These are phyloP conservation scores for Brassica juncea DNA, from an alignment of 345 rosid species.

Conservation along the genomic window DNA sequence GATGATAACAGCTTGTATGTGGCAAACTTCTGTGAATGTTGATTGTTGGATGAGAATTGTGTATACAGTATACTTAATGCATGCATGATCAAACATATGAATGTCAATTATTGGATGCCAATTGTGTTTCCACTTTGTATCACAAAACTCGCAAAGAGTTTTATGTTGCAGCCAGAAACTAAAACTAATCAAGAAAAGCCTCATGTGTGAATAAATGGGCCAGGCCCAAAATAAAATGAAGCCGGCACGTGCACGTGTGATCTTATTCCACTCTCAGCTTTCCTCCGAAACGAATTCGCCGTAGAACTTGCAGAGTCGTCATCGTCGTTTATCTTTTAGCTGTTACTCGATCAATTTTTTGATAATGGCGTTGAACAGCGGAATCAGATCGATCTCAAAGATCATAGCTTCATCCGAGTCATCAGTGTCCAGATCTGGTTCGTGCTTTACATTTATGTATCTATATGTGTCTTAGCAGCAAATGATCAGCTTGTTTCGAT, in stretches of 20 bases:
- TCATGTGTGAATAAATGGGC: conserved; percentile 1
- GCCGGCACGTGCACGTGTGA: background rate
- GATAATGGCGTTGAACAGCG: conserved; percentile 66
- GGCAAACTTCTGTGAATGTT: background rate
- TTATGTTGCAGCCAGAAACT: background rate
- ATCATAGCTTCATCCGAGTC: conserved; percentile 57
- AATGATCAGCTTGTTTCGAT: background rate
- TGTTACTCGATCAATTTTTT: conserved; percentile 6
- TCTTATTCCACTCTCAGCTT: background rate
- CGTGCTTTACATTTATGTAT: background rate
- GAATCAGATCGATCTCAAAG: conserved; percentile 69
- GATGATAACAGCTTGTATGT: background rate
- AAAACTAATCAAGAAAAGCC: background rate
- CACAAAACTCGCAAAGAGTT: too few relatives aligned
- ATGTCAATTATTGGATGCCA: too few relatives aligned
- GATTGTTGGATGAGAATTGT: too few relatives aligned
- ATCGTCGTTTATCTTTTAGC: background rate
- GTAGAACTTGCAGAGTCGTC: background rate
- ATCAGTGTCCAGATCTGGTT: conserved; percentile 62
- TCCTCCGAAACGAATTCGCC: conserved; percentile 17
- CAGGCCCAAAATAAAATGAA: conserved; percentile 13
- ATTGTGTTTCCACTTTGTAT: too few relatives aligned
- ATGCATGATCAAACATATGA: too few relatives aligned
- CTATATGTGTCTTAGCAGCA: too few relatives aligned
- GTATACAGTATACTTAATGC: too few relatives aligned